Evolutionary conservation across 164 flowering plant genomes (phyloP).

Genomic region (Tetracentron sinense): DNA sequence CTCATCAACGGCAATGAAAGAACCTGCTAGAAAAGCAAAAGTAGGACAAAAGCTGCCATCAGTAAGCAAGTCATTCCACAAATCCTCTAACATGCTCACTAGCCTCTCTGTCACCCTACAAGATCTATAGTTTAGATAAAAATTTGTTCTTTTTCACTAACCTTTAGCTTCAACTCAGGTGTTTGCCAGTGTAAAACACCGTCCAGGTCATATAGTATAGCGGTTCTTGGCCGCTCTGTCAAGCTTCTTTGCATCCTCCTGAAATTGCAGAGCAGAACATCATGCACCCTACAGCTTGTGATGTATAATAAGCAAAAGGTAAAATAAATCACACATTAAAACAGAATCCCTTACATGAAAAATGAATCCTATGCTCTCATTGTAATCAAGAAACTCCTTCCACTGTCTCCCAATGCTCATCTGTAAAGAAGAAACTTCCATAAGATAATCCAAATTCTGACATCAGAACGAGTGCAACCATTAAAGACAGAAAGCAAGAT

Average conservation of each 20-base stretch:
- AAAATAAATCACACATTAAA: neutral
- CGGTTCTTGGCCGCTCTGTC: conserved; percentile 60
- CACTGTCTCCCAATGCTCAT: conserved; percentile 74
- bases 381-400: conserved; percentile 77
- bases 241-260: conserved; percentile 73
- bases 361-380: conserved; percentile 57
- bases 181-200: neutral
- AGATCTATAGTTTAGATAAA: too few relatives aligned
- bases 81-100: too few relatives aligned
- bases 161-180: neutral
- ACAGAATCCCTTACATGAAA: conserved; percentile 35
- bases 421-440: conserved; percentile 20
- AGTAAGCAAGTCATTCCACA: too few relatives aligned
- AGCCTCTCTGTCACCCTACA: too few relatives aligned
- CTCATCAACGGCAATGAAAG: too few relatives aligned
- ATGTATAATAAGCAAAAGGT: neutral
- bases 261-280: conserved; percentile 10
- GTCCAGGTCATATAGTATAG: conserved; percentile 37
- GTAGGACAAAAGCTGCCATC: too few relatives aligned
- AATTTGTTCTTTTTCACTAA: neutral
- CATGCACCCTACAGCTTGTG: neutral
- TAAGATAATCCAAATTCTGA: neutral
- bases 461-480: neutral
- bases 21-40: too few relatives aligned
- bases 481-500: neutral